Conservation (phyloP, 2,329 filamentous ascomycete genomes). For the Microcyclospora pomicola region DNA sequence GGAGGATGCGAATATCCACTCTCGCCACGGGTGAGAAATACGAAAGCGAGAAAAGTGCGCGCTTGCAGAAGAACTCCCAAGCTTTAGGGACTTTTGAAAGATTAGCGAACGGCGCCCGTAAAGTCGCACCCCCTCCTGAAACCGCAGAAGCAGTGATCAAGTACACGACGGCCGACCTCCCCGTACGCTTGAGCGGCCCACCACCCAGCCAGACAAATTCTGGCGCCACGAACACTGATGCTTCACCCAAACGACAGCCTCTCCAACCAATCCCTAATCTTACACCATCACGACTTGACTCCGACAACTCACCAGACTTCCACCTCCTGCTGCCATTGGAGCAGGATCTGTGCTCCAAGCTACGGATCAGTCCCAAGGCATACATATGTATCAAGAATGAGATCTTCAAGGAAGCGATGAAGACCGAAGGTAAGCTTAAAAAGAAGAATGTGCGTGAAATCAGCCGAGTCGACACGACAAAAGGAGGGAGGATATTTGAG, state of each 20-base stretch:
- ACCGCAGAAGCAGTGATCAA: constrained; percentile 18
- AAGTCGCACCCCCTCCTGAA: constrained; percentile 13
- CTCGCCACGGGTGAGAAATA: constrained; percentile 82
- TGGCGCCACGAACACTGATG: constrained; percentile 2
- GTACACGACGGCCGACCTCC: constrained; percentile 21
- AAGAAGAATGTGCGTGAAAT: constrained; percentile 89
- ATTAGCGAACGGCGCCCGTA: constrained; percentile 15
- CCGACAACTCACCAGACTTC: constrained; percentile 65
- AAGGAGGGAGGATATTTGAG: constrained; percentile 77
- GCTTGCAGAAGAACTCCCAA: constrained; percentile 46
- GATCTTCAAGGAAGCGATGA: constrained; percentile 79
- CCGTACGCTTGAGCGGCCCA: constrained; percentile 14
- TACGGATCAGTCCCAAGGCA: constrained; percentile 81
- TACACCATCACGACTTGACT: constrained; percentile 52
- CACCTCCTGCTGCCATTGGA: constrained; percentile 80
- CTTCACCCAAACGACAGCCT: constrained; percentile 13
- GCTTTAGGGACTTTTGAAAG: constrained; percentile 18
- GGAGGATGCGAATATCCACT: constrained; percentile 68
- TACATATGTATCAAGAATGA: constrained; percentile 91
- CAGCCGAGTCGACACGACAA: constrained; percentile 68
- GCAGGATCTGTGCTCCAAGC: constrained; percentile 67
- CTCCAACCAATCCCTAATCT: constrained; percentile 33
- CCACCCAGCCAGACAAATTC: constrained; percentile 27
- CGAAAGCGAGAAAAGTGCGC: constrained; percentile 69
- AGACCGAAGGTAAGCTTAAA: constrained; percentile 75